Conservation (phyloP, 768 basidiomycete species). For the Glaciozyma antarctica region DNA sequence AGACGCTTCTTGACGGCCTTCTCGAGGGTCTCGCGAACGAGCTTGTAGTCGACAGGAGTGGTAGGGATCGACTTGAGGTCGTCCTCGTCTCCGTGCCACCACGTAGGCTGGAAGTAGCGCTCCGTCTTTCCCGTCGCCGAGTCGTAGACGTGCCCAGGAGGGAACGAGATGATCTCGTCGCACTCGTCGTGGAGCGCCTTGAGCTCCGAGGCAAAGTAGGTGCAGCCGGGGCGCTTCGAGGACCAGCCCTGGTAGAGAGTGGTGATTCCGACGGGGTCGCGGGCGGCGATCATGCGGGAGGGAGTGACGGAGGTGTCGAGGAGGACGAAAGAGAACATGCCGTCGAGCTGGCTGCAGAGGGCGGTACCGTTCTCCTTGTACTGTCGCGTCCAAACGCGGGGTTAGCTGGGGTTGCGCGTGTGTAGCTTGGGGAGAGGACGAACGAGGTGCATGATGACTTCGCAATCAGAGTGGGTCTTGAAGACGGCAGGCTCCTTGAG, state of each 20-base stretch:
- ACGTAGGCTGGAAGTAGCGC: constrained; percentile 77
- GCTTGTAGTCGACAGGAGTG: constrained; percentile 53
- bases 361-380: constrained; percentile 71
- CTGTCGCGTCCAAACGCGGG: constrained; percentile 42
- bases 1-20: constrained; percentile 85
- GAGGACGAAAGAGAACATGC: constrained; percentile 97
- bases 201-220: constrained; percentile 92
- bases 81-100: constrained; percentile 80
- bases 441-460: constrained; percentile 88
- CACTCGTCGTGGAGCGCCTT: constrained; percentile 85
- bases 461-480: constrained; percentile 97
- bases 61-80: constrained; percentile 52
- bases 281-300: constrained; percentile 82
- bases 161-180: constrained; percentile 89
- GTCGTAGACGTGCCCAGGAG: constrained; percentile 94
- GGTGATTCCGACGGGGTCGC: constrained; percentile 95
- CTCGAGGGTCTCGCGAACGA: constrained; percentile 73
- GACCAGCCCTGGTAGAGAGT: constrained; percentile 97
- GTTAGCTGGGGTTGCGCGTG: background rate
- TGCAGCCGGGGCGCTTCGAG: constrained; percentile 66
- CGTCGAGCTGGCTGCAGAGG: constrained; percentile 74
- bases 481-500: constrained; percentile 62
- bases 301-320: constrained; percentile 87
- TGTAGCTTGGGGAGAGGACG: constrained; percentile 29
- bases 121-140: constrained; percentile 65